Evolutionary conservation across 805 yeast genomes (phyloP).

Genomic region (Lachancea quebecensis): DNA sequence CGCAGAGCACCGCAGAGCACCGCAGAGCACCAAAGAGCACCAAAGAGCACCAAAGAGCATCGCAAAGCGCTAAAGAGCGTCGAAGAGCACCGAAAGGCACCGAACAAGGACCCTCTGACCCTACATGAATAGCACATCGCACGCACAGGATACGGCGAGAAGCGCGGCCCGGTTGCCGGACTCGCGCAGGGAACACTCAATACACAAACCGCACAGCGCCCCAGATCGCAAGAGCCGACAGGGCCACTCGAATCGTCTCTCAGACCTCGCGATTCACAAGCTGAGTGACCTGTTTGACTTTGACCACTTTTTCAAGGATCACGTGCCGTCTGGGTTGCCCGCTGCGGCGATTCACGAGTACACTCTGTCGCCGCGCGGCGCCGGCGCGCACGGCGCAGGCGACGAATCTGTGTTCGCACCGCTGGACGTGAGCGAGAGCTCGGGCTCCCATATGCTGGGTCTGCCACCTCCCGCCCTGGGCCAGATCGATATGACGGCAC

Average conservation of each 20-base stretch:
- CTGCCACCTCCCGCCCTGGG: background rate
- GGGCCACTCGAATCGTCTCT: background rate
- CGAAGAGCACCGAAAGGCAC: too few species aligned
- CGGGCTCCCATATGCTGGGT: background rate
- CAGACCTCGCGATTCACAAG: slow-evolving; percentile 4
- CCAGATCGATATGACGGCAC: background rate
- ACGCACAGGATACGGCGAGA: background rate
- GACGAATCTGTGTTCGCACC: background rate
- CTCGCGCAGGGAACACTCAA: background rate
- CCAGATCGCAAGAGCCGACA: background rate
- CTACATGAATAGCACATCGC: background rate
- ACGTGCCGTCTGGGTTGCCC: background rate
- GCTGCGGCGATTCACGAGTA: background rate
- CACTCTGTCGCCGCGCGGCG: background rate
- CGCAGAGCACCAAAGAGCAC: too few species aligned
- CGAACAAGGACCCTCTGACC: too few species aligned
- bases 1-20: too few species aligned
- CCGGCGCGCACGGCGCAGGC: too few species aligned
- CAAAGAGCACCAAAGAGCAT: too few species aligned
- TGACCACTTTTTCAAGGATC: slow-evolving; percentile 3
- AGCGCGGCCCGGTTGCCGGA: background rate
- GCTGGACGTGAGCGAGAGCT: background rate
- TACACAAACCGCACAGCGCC: background rate
- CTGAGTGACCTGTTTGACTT: slow-evolving; percentile 10
- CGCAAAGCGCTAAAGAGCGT: too few species aligned